Evolutionary conservation across 768 basidiomycete species (phyloP).

Genomic region (Russula compacta): DNA sequence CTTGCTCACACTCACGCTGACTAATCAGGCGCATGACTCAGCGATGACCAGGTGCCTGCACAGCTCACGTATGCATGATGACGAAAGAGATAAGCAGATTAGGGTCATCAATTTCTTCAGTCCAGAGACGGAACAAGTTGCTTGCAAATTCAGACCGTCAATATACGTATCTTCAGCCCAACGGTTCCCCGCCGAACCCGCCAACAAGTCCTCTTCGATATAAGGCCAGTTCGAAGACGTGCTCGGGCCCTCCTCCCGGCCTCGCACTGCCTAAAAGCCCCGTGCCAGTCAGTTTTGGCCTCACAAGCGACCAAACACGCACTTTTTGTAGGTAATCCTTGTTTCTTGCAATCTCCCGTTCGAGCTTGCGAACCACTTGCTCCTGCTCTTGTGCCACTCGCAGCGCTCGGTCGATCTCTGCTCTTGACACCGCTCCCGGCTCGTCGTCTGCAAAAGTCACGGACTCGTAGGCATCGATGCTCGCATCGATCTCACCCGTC

Average conservation of each 20-base stretch:
- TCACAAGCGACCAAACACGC: slow-evolving; percentile 5
- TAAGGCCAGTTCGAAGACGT: slow-evolving; percentile 6
- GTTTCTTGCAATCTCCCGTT: slow-evolving; percentile 50
- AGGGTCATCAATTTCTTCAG: not conserved
- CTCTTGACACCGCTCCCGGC: slow-evolving; percentile 46
- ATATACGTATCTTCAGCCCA: slow-evolving; percentile 20
- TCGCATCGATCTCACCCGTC: slow-evolving; percentile 57
- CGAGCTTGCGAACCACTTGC: slow-evolving; percentile 38
- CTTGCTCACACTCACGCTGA: not conserved
- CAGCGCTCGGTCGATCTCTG: slow-evolving; percentile 53
- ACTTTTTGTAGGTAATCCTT: slow-evolving; percentile 73
- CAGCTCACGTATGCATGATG: not conserved
- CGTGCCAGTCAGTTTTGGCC: not conserved
- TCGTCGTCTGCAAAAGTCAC: slow-evolving; percentile 65
- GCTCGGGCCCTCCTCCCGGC: slow-evolving; percentile 14
- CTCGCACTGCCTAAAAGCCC: slow-evolving; percentile 14
- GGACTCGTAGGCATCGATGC: slow-evolving; percentile 56
- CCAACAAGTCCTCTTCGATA: slow-evolving; percentile 16
- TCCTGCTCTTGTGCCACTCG: slow-evolving; percentile 48
- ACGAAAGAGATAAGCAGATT: not conserved
- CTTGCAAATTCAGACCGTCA: not conserved
- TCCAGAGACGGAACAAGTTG: not conserved
- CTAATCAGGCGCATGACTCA: slow-evolving; percentile 1
- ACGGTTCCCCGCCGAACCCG: not conserved
- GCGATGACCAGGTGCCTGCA: not conserved